Base-by-base conservation (phyloP, 768 basidiomycete species). In the Pleurotus tuber-regium region DNA sequence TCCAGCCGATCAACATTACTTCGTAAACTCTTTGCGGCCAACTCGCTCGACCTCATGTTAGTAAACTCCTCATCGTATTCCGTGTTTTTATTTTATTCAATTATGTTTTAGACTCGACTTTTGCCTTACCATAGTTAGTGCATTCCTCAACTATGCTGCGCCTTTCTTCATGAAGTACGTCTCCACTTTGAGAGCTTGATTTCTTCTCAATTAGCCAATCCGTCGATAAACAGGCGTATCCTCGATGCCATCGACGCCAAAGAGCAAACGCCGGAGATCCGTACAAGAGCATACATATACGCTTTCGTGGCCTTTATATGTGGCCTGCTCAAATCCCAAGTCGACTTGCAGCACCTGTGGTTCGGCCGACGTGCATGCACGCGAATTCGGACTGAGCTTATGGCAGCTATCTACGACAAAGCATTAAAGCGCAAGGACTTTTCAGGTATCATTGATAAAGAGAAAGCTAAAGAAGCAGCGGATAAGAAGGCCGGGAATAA, bases 401-500 rank as follows among this genome's bases (percentile, higher is more conserved):
- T 91, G 84, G 84, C 89, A 0, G 69, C 84, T 2, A 89, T 96
- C 47, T 96, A 94, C 61, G 88, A 92, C 65, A 97, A 97, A 64
- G 80, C 92, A 1, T 68, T 96, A 29, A 87, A 86, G 64, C 72
- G 93, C 25, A 86, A 82, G 61, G 92, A 95, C 62, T 89, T 84
- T 53, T 89, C 89, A 0, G 93, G 92, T 1, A 71, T 91, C 31
- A 73, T 89, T 7, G 74, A 81, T 44, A 78, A 78, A 55, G 70
- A 72, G 11, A 68, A 72, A 57, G 63, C 66, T 12, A 64, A 63
- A 56, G 64, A 66, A 29, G 60, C 50, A 6, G 65, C 59, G 4
- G 59, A 58, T 5, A 58, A 62, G 43, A 55, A 62, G 56, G 62
- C 55, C 19, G 47, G 69, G 70, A 53, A 76, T n/a, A n/a, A n/a